A percentile compares a stretch with the other conserved stretches of the same genome.
Evolutionary conservation across 495 filamentous ascomycete species (phyloP).

Genomic region (Penicillium parvum): DNA sequence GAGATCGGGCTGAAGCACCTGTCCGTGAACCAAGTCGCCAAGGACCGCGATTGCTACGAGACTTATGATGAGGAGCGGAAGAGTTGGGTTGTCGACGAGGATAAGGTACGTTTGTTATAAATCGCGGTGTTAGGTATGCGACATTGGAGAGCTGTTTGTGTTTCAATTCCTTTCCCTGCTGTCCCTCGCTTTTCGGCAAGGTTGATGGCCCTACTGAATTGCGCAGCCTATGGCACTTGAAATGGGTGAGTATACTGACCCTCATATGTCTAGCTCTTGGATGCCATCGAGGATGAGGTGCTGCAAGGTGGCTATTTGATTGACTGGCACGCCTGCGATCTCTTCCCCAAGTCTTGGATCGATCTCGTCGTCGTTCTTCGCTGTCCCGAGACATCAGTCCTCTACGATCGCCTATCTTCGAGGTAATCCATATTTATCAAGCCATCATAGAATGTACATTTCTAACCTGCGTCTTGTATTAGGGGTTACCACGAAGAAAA

Average conservation of each 20-base stretch:
- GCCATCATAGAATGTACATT: not conserved
- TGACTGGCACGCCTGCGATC: slow-evolving; percentile 97
- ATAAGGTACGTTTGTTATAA: slow-evolving; percentile 60
- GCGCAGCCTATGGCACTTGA: not conserved
- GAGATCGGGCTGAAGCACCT: slow-evolving; percentile 74
- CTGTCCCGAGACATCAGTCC: slow-evolving; percentile 61
- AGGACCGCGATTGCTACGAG: slow-evolving; percentile 76
- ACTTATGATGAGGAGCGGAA: slow-evolving; percentile 78
- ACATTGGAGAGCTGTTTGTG: not conserved
- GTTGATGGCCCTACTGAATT: slow-evolving; percentile 2
- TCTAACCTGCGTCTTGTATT: slow-evolving; percentile 1
- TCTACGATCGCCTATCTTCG: slow-evolving; percentile 79
- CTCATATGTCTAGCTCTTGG: slow-evolving; percentile 78
- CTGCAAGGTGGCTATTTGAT: slow-evolving; percentile 82
- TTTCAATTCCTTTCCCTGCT: slow-evolving; percentile 10
- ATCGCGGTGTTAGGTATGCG: not conserved
- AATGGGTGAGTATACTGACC: no score
- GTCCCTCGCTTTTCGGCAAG: not conserved
- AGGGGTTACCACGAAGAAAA: slow-evolving; percentile 81
- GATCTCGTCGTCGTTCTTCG: slow-evolving; percentile 92
- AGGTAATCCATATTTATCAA: slow-evolving; percentile 46
- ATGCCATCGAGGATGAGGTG: slow-evolving; percentile 80
- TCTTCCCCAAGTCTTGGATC: slow-evolving; percentile 91
- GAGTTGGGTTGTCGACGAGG: slow-evolving; percentile 94
- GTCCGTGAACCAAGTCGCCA: slow-evolving; percentile 85